Conservation (phyloP, 306 rosid genomes). For the Carpinus fangiana region DNA sequence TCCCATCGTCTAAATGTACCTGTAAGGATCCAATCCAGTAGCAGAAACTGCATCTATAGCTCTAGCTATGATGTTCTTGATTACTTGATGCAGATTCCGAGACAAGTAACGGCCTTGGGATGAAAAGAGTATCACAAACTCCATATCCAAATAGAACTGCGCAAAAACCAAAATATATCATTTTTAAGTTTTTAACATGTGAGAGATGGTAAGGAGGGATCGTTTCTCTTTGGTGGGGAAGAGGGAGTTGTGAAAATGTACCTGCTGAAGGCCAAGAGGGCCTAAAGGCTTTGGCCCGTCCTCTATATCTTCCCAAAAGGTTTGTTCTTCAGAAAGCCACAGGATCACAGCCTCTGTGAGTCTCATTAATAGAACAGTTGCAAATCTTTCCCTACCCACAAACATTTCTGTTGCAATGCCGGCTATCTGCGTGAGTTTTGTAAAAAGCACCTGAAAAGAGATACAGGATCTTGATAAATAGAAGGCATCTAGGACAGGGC, state of each 20-base stretch:
- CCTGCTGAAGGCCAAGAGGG: slow-evolving; percentile 93
- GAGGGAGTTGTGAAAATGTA: slow-evolving; percentile 16
- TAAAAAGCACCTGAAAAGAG: slow-evolving; percentile 57
- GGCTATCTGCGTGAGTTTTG: slow-evolving; percentile 61
- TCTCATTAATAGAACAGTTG: slow-evolving; percentile 83
- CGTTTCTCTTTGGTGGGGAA: neutral
- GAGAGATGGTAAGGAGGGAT: neutral
- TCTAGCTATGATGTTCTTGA: slow-evolving; percentile 65
- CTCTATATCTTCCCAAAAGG: slow-evolving; percentile 86
- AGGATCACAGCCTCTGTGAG: slow-evolving; percentile 81
- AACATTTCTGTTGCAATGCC: slow-evolving; percentile 68
- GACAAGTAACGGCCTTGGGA: slow-evolving; percentile 91
- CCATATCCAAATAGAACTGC: slow-evolving; percentile 94
- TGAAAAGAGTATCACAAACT: slow-evolving; percentile 85
- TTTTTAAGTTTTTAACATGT: neutral
- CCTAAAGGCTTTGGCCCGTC: slow-evolving; percentile 66
- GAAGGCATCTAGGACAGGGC: neutral
- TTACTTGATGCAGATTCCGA: slow-evolving; percentile 79
- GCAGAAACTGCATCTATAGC: slow-evolving; percentile 76
- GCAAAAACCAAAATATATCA: neutral
- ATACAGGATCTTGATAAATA: neutral
- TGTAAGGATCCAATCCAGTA: slow-evolving; percentile 83
- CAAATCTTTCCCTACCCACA: slow-evolving; percentile 87
- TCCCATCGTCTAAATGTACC: slow-evolving; percentile 36
- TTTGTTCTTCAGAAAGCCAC: slow-evolving; percentile 84